Base-by-base conservation (phyloP, 1,139 yeast species). In the Schwanniomyces etchellsii region DNA sequence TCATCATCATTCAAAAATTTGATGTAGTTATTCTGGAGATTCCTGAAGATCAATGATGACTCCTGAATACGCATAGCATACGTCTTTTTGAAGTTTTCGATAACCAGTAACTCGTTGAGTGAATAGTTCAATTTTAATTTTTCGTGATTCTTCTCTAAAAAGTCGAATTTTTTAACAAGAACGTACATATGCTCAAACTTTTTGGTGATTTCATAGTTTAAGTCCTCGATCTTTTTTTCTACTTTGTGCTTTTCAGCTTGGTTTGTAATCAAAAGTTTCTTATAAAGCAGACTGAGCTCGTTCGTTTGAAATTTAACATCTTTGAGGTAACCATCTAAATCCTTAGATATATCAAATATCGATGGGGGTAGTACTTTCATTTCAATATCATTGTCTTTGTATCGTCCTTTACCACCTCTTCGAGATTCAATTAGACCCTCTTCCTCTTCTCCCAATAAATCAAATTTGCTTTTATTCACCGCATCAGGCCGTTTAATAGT, bases 1-100 rank as follows among this genome's bases (percentile, higher is more conserved):
- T 81, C 89, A 47, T 81, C 91, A 42, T 81, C 80, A 40, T 78
- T 70, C 35, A 82, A 57, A 44, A 79, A 77, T 46, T 84, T 82
- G 48, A 93, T 77, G 49, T 91, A 93, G 44, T 82, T 80, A 45
- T 89, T 85, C 53, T 91, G 99, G 47, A 89, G 63, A 47, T 85
- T 84, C 33, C 98, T 64, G 57, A 89, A 91, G 31, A 70, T 69
- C 16, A 89, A 73, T 26, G 94, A 81, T 29, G 74, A 63, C 28
- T 77, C 80, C 52, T 91, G 97, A 24, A 93, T 81, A 50, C 81
- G 80, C 25, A 81, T 65, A 3, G 98, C 98, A 54, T 89, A 77
- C 28, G 78, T 79, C 45, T 85, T 82, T 54, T 85, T 83, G 60
- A 85, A 76, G 54, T 89, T 91, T 30, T 75, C 79, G 35, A 88